phyloP scores from a whole-genome alignment of 2,329 filamentous ascomycete genomes.

The Diaporthe sp. region DNA sequence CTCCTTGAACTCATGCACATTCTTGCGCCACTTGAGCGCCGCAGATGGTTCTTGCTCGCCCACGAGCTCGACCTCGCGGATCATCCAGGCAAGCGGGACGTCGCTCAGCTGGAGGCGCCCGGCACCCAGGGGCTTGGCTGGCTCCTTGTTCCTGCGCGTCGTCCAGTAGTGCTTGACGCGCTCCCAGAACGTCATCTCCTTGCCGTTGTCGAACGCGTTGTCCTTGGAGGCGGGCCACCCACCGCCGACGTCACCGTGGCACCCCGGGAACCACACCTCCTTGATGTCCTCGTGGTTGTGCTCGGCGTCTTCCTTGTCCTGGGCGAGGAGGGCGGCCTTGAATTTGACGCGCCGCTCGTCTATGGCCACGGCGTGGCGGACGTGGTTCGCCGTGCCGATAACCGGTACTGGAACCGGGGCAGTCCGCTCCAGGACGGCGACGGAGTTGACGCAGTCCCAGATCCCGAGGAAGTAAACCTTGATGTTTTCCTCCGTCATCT shows the following conservation, averaged over 20 bases:
- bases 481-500: slow-evolving; percentile 53
- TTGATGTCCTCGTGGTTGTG: slow-evolving; percentile 48
- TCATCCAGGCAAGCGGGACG: slow-evolving; percentile 67
- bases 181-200: slow-evolving; percentile 51
- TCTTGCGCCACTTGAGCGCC: slow-evolving; percentile 55
- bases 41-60: slow-evolving; percentile 50
- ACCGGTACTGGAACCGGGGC: slow-evolving; percentile 56
- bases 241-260: slow-evolving; percentile 68
- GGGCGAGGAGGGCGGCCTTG: slow-evolving; percentile 63
- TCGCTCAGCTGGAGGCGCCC: slow-evolving; percentile 63
- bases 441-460: slow-evolving; percentile 68
- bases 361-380: slow-evolving; percentile 67
- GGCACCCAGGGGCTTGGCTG: slow-evolving; percentile 46
- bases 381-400: slow-evolving; percentile 57
- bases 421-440: slow-evolving; percentile 57
- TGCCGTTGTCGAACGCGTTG: slow-evolving; percentile 48
- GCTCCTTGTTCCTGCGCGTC: slow-evolving; percentile 50
- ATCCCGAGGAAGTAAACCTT: slow-evolving; percentile 69
- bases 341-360: slow-evolving; percentile 70
- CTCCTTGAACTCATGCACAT: slow-evolving; percentile 31
- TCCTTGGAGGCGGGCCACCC: slow-evolving; percentile 55
- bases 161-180: slow-evolving; percentile 54
- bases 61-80: slow-evolving; percentile 59
- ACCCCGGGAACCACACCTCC: slow-evolving; percentile 70
- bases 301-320: slow-evolving; percentile 50